Percentiles rank a stretch among this genome's conserved stretches.
Conservation (phyloP, 495 filamentous ascomycete genomes). For the Talaromyces adpressus region DNA sequence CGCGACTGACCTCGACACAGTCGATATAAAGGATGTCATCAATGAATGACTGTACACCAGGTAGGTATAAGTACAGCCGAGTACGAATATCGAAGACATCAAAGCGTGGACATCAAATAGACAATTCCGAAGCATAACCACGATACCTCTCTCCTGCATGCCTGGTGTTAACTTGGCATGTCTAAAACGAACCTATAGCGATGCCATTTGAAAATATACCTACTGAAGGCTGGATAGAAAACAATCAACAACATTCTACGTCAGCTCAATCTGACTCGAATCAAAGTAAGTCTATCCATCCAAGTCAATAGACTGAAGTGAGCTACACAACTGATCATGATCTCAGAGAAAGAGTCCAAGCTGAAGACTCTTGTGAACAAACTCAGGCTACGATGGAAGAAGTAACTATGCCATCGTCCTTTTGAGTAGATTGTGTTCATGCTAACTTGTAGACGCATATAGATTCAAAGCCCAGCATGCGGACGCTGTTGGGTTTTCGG, state of each 20-base stretch:
- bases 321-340: background rate
- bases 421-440: background rate
- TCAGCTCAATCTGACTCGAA: background rate
- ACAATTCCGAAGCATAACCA: background rate
- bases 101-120: background rate
- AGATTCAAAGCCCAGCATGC: background rate
- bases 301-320: background rate
- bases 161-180: background rate
- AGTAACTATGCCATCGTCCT: background rate
- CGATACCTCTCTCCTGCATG: background rate
- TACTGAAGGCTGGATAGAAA: background rate
- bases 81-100: background rate
- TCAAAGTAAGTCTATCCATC: background rate
- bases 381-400: background rate
- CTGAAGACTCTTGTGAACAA: background rate
- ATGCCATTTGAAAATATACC: background rate
- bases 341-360: background rate
- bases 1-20: background rate
- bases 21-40: background rate
- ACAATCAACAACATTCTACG: background rate
- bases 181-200: background rate
- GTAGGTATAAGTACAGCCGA: background rate
- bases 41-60: background rate
- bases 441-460: background rate
- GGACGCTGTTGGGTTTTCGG: background rate